phyloP scores from a whole-genome alignment of 2,329 filamentous ascomycete species.

The Podosphaera aphanis region DNA sequence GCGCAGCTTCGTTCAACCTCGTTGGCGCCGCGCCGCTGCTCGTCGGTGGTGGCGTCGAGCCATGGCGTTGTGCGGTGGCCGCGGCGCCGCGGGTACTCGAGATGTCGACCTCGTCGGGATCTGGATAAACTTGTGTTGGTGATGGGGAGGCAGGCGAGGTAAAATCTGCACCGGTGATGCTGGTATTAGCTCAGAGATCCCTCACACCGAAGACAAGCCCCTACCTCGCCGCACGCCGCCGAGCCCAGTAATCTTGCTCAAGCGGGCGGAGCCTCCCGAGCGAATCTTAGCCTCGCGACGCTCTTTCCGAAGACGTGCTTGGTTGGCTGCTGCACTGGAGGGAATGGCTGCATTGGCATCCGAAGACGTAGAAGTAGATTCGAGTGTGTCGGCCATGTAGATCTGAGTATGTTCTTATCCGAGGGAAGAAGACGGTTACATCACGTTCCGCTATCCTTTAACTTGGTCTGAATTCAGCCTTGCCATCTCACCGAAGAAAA shows the following conservation, averaged over 20 bases:
- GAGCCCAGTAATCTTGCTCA: conserved; percentile 54
- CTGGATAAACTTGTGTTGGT: conserved; percentile 25
- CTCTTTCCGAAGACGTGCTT: conserved; percentile 55
- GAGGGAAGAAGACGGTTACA: too few species aligned
- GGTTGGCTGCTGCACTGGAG: conserved; percentile 30
- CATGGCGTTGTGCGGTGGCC: too few species aligned
- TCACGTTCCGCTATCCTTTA: too few species aligned
- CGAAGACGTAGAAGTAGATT: too few species aligned
- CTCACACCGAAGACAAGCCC: too few species aligned
- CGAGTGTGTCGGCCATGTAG: conserved; percentile 12
- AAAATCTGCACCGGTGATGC: conserved; percentile 12
- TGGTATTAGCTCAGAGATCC: neutral
- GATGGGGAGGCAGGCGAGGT: conserved; percentile 17
- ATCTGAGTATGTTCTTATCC: neutral
- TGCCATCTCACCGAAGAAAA: too few species aligned
- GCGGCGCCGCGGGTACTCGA: conserved; percentile 49
- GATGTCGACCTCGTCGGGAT: conserved; percentile 59
- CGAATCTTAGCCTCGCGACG: conserved; percentile 58
- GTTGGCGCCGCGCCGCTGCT: too few species aligned
- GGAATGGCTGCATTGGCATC: conserved; percentile 11
- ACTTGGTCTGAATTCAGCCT: too few species aligned
- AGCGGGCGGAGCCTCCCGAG: conserved; percentile 41
- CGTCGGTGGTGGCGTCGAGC: too few species aligned
- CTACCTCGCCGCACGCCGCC: conserved; percentile 31
- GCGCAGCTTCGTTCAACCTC: conserved; percentile 36